phyloP scores from a whole-genome alignment of 805 yeast genomes.

The Lachancea dasiensis region DNA sequence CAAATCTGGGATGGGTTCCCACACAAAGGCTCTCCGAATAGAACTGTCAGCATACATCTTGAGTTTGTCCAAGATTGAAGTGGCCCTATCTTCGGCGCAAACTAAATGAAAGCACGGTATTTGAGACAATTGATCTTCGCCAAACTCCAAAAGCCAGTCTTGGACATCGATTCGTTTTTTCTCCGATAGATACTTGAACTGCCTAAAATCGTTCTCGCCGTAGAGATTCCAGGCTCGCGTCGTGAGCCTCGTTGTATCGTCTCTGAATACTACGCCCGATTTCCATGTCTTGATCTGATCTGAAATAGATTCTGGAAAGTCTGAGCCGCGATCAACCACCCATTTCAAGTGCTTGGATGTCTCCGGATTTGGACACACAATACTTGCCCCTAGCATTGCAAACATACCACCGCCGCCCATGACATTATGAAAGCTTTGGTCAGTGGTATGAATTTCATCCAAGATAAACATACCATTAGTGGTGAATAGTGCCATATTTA shows the following conservation, averaged over 20 bases:
- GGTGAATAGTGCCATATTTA: constrained; percentile 37
- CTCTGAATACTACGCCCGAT: constrained; percentile 52
- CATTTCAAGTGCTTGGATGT: constrained; percentile 45
- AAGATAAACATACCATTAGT: constrained; percentile 86
- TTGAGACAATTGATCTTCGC: constrained; percentile 33
- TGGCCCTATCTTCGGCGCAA: constrained; percentile 62
- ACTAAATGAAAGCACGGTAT: constrained; percentile 57
- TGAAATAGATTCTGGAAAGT: constrained; percentile 53
- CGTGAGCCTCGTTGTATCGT: constrained; percentile 49
- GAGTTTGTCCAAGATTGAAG: constrained; percentile 37
- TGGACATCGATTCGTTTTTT: constrained; percentile 52
- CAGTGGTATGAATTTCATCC: constrained; percentile 62
- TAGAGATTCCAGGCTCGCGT: constrained; percentile 81
- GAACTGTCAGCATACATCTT: constrained; percentile 10
- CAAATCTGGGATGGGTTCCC: constrained; percentile 84
- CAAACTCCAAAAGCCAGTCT: constrained; percentile 36
- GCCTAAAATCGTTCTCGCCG: constrained; percentile 52
- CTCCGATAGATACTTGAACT: constrained; percentile 57
- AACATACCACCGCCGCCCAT: constrained; percentile 91
- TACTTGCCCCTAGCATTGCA: constrained; percentile 68
- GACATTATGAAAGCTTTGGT: constrained; percentile 40
- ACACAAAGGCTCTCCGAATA: constrained; percentile 45
- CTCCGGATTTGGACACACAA: constrained; percentile 38
- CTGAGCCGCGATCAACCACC: constrained; percentile 74
- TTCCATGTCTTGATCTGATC: constrained; percentile 51